A percentile compares a stretch with the other conserved stretches of the same genome.
phyloP scores from a whole-genome alignment of 176 grass and related monocot genomes.

The Phoenix dactylifera region DNA sequence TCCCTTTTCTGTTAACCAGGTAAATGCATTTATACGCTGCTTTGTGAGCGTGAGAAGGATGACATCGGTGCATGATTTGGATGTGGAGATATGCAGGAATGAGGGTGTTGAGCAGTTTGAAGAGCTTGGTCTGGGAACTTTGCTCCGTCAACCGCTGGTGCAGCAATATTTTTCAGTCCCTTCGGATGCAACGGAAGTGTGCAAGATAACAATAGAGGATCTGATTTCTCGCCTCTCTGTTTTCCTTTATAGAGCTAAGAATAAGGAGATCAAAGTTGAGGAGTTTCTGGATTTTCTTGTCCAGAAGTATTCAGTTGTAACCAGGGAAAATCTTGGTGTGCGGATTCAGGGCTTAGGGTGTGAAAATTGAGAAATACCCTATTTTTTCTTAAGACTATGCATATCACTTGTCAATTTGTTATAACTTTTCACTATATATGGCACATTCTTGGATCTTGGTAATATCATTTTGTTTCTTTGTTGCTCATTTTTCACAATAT shows the following conservation, averaged over 20 bases:
- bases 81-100: slow-evolving; percentile 21
- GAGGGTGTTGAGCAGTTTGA: slow-evolving; percentile 15
- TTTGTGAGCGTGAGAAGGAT: slow-evolving; percentile 19
- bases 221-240: slow-evolving; percentile 19
- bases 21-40: slow-evolving; percentile 29
- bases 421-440: no score
- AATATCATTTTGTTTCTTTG: no score
- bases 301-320: slow-evolving; percentile 14
- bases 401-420: no score
- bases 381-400: no score
- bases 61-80: slow-evolving; percentile 18
- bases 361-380: no score
- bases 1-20: background rate
- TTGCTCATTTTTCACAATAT: no score
- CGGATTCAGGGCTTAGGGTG: background rate
- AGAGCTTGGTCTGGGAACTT: slow-evolving; percentile 23
- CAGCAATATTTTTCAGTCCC: slow-evolving; percentile 16
- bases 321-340: slow-evolving; percentile 18
- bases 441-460: no score
- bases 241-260: slow-evolving; percentile 18
- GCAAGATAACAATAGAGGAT: slow-evolving; percentile 15
- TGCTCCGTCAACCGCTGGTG: slow-evolving; percentile 15
- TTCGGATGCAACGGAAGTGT: slow-evolving; percentile 13
- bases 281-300: slow-evolving; percentile 25
- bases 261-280: slow-evolving; percentile 14